These are phyloP conservation scores for Glutinoglossum americanum DNA, from an alignment of 495 filamentous ascomycete species.

Conservation along the genomic window DNA sequence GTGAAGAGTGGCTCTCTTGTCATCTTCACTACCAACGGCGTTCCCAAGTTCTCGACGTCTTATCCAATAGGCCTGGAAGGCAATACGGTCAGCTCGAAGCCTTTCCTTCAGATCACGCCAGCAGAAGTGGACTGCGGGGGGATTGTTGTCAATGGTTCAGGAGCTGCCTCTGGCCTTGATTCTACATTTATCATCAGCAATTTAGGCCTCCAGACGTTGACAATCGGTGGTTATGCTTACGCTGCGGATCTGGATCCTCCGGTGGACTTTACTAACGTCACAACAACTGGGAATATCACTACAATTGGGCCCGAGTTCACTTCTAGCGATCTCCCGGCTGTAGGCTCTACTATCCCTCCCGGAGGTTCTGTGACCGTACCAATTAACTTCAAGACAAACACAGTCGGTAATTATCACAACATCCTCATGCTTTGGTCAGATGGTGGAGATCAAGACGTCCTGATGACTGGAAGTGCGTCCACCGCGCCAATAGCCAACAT, in stretches of 20 bases:
- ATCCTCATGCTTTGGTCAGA: slow-evolving; percentile 14
- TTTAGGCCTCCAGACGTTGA: slow-evolving; percentile 16
- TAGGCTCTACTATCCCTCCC: slow-evolving; percentile 12
- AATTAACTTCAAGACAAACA: slow-evolving; percentile 12
- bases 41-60: slow-evolving; percentile 13
- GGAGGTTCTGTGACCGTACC: slow-evolving; percentile 13
- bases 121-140: slow-evolving; percentile 17
- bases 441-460: slow-evolving; percentile 13
- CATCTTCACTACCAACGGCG: slow-evolving; percentile 16
- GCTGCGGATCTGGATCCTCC: slow-evolving; percentile 7
- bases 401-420: slow-evolving; percentile 14
- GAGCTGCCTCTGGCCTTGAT: not conserved
- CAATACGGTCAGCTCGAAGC: slow-evolving; percentile 11
- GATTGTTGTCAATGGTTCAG: slow-evolving; percentile 12
- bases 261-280: slow-evolving; percentile 12
- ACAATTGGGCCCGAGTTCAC: slow-evolving; percentile 12
- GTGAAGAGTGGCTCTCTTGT: slow-evolving; percentile 13
- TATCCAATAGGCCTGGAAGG: slow-evolving; percentile 17
- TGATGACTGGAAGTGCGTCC: slow-evolving; percentile 15
- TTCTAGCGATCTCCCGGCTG: slow-evolving; percentile 13
- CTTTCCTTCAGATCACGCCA: slow-evolving; percentile 16
- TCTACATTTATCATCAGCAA: slow-evolving; percentile 18
- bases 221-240: slow-evolving; percentile 17
- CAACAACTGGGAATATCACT: slow-evolving; percentile 7
- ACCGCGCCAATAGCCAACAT: slow-evolving; percentile 16